phyloP scores from a whole-genome alignment of 2,329 filamentous ascomycete species.

The Ophiostoma perfectum region DNA sequence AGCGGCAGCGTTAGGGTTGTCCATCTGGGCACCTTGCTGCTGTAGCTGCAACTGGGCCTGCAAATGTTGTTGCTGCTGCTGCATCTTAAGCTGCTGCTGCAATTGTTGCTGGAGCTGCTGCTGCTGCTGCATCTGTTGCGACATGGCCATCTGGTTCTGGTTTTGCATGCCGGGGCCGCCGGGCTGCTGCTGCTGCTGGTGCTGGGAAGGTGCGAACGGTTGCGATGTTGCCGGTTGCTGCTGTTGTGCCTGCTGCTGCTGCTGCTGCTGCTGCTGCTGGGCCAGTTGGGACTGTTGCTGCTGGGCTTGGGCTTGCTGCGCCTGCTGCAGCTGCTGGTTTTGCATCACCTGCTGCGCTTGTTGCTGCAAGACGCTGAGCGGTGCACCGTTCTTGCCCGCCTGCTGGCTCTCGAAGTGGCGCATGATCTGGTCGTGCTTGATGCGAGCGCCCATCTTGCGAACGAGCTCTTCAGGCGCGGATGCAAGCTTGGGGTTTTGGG shows the following conservation, averaged over 20 bases:
- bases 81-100: conserved; percentile 35
- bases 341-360: conserved; percentile 30
- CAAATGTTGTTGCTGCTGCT: conserved; percentile 11
- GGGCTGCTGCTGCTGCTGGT: conserved; percentile 13
- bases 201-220: conserved; percentile 24
- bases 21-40: conserved; percentile 27
- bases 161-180: conserved; percentile 18
- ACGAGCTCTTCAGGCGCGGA: conserved; percentile 23
- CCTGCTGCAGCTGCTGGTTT: conserved; percentile 17
- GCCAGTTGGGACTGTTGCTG: neutral
- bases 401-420: conserved; percentile 22
- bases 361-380: conserved; percentile 18
- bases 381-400: conserved; percentile 16
- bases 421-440: conserved; percentile 24
- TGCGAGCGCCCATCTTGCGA: conserved; percentile 15
- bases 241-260: conserved; percentile 25
- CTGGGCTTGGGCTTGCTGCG: conserved; percentile 15
- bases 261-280: conserved; percentile 18
- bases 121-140: conserved; percentile 26
- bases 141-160: conserved; percentile 16
- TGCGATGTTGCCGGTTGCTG: conserved; percentile 20
- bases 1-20: conserved; percentile 21
- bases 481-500: conserved; percentile 22
- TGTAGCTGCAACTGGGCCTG: conserved; percentile 27
- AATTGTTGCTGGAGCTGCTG: conserved; percentile 21